Base-by-base conservation (phyloP, 345 rosid species). In the Mangifera indica region DNA sequence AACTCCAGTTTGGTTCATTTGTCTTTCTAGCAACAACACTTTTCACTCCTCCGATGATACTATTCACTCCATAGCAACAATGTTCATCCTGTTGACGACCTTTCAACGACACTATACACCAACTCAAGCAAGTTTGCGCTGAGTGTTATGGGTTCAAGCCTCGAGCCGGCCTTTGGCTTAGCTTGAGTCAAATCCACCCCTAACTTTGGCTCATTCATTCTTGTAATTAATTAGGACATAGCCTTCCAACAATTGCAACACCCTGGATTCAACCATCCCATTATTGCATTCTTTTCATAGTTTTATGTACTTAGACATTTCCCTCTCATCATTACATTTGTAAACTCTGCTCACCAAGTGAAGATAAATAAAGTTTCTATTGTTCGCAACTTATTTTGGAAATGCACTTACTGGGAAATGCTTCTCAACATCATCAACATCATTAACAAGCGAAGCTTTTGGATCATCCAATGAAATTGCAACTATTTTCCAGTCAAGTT, bases 401-500 rank as follows among this genome's bases (percentile, higher is more conserved):
- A 66, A 26, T 62, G 32, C n/a, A 74, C 84, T 66, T 83, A 91
- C 98, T 21, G 97, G 95, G 76, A 96, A 96, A 84, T 96, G 97
- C 74, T 91, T 86, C 84, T 96, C 95, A 13, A 88, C 96, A 72
- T 91, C 96, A 64, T 87, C 93, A 60, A 87, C 85, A 77, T 96
- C 97, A 80, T 93, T 86, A 63, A 93, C 92, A 75, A 91, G 93
- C 77, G 94, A 82, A 82, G 99, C 98, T 77, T 83, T 89, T 66
- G 98, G 94, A 72, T 95, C 99, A 82, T 91, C 98, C 82, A 95
- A 59, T 37, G 99, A 91, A 77, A 93, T 88, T 34, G 92, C 92
- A 73, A 96, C 92, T 63, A 96, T 88, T 82, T 96, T 96, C 99
- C 98, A 96, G 85, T 93, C 97, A 66, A 96, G 91, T 75, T 96